phyloP scores from a whole-genome alignment of 2,329 filamentous ascomycete species.

The Aspergillus caelatus region DNA sequence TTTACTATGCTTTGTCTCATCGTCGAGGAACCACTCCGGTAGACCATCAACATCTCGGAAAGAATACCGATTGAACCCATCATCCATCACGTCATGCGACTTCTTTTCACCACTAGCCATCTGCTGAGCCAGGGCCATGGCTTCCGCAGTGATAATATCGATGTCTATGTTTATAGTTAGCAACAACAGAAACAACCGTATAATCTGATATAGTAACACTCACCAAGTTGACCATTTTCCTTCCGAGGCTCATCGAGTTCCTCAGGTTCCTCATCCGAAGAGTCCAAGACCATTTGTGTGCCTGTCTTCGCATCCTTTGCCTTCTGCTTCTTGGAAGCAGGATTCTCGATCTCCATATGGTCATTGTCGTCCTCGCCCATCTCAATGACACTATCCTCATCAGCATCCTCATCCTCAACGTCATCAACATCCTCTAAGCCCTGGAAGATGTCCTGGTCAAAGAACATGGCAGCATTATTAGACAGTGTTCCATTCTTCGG shows the following conservation, averaged over 20 bases:
- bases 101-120: slow-evolving; percentile 85
- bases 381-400: slow-evolving; percentile 49
- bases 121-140: slow-evolving; percentile 94
- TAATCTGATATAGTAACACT: slow-evolving; percentile 20
- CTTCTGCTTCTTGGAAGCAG: slow-evolving; percentile 25
- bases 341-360: slow-evolving; percentile 20
- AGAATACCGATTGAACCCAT: slow-evolving; percentile 89
- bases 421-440: slow-evolving; percentile 71
- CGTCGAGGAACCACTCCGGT: slow-evolving; percentile 97
- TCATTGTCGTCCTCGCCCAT: slow-evolving; percentile 35
- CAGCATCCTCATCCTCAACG: slow-evolving; percentile 59
- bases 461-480: slow-evolving; percentile 83
- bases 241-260: slow-evolving; percentile 42
- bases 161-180: slow-evolving; percentile 64
- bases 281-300: slow-evolving; percentile 32
- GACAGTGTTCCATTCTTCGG: slow-evolving; percentile 63
- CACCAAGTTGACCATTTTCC: slow-evolving; percentile 48
- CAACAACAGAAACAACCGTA: not conserved
- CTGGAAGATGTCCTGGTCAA: slow-evolving; percentile 92
- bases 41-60: slow-evolving; percentile 90
- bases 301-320: slow-evolving; percentile 26
- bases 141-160: slow-evolving; percentile 98
- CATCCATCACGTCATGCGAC: slow-evolving; percentile 78
- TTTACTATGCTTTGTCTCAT: slow-evolving; percentile 82
- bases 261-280: slow-evolving; percentile 41